These are phyloP conservation scores for Phycomyces blakesleeanus DNA, from an alignment of 192 early-diverging fungal genomes.

Conservation along the genomic window DNA sequence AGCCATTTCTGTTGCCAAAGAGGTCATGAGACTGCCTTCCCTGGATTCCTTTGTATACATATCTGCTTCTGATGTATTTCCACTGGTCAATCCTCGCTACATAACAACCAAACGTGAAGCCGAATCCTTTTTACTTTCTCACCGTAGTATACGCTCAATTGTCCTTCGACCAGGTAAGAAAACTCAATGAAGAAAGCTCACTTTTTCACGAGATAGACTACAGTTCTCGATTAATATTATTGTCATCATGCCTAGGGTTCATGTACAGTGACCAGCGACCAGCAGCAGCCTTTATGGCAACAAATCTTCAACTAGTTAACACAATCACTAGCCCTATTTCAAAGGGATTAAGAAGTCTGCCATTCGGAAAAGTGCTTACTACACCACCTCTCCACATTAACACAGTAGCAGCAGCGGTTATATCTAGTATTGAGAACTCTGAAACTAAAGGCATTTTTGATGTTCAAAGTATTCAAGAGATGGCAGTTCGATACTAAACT, in stretches of 20 bases:
- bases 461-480: constrained; percentile 38
- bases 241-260: constrained; percentile 10
- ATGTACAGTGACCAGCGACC: constrained; percentile 61
- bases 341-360: constrained; percentile 39
- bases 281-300: constrained; percentile 55
- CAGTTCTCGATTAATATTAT: constrained; percentile 1
- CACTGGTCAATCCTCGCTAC: constrained; percentile 61
- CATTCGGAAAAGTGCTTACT: constrained; percentile 41
- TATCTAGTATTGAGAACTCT: constrained; percentile 36
- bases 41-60: constrained; percentile 62
- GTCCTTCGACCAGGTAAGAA: constrained; percentile 51
- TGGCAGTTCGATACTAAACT: constrained; percentile 6
- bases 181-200: background rate
- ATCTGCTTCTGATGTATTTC: constrained; percentile 62
- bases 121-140: constrained; percentile 53
- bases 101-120: constrained; percentile 75
- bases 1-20: constrained; percentile 57
- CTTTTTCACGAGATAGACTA: background rate
- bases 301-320: constrained; percentile 45
- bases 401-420: constrained; percentile 41
- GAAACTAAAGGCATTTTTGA: constrained; percentile 41
- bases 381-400: constrained; percentile 44
- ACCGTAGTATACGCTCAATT: constrained; percentile 43
- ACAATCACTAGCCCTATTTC: constrained; percentile 31
- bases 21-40: constrained; percentile 37